These are phyloP conservation scores for Pholiota conissans DNA, from an alignment of 768 basidiomycete genomes.

Conservation along the genomic window DNA sequence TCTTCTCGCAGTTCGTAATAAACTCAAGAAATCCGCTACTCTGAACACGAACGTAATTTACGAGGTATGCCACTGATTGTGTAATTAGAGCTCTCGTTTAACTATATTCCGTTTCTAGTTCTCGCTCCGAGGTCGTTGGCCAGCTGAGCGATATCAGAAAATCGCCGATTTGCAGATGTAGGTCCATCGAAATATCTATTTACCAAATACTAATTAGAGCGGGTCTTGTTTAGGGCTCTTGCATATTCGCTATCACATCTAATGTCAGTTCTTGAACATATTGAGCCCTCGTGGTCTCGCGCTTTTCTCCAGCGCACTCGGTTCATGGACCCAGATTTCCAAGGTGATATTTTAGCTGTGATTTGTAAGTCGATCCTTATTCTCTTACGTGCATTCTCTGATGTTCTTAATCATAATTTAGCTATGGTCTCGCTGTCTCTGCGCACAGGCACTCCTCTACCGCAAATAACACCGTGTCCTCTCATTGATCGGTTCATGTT, in stretches of 20 bases:
- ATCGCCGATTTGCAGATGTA: slow-evolving; percentile 71
- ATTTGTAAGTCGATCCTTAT: slow-evolving; percentile 50
- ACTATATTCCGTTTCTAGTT: slow-evolving; percentile 41
- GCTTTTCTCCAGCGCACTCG: slow-evolving; percentile 77
- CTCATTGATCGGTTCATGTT: slow-evolving; percentile 49
- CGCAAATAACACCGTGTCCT: slow-evolving; percentile 85
- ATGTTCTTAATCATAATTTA: slow-evolving; percentile 22
- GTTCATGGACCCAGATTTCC: slow-evolving; percentile 76
- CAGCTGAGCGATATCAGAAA: slow-evolving; percentile 71
- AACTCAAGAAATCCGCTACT: slow-evolving; percentile 62
- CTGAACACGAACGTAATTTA: slow-evolving; percentile 62
- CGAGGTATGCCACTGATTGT: slow-evolving; percentile 45
- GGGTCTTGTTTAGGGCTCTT: slow-evolving; percentile 49
- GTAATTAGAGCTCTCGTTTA: neutral
- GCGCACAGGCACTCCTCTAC: slow-evolving; percentile 71
- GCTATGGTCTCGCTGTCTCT: slow-evolving; percentile 79
- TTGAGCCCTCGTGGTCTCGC: slow-evolving; percentile 76
- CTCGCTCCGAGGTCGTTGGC: slow-evolving; percentile 78
- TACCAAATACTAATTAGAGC: too few species aligned
- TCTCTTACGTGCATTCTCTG: neutral
- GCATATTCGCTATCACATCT: slow-evolving; percentile 71
- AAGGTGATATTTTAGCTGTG: slow-evolving; percentile 83
- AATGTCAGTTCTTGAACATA: slow-evolving; percentile 66
- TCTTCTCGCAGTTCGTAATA: slow-evolving; percentile 72
- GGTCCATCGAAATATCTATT: slow-evolving; percentile 24